Evolutionary conservation across 2,329 filamentous ascomycete species (phyloP).

Genomic region (Plectosphaerella cucumerina): DNA sequence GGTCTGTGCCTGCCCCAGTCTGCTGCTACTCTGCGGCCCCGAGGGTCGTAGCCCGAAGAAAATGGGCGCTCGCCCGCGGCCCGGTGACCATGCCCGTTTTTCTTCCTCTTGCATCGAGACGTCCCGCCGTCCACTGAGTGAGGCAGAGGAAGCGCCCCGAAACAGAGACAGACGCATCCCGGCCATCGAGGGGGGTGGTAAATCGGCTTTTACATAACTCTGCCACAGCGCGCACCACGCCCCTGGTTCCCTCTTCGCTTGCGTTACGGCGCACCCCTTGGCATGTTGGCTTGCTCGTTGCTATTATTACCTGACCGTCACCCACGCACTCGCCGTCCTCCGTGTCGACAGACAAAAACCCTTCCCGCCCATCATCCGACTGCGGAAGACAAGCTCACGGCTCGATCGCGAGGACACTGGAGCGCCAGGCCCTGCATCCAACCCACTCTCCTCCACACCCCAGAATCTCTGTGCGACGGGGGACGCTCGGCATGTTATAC

Average conservation of each 20-base stretch:
- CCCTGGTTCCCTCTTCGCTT: too few relatives aligned
- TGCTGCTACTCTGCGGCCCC: neutral
- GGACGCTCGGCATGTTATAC: conserved; percentile 14
- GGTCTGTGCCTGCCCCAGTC: neutral
- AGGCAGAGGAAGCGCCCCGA: neutral
- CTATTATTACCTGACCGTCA: too few relatives aligned
- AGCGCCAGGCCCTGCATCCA: neutral
- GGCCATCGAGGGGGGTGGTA: neutral
- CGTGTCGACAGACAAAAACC: neutral
- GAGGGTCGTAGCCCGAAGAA: neutral
- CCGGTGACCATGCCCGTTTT: neutral
- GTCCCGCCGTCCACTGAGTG: too few relatives aligned
- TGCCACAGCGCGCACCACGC: too few relatives aligned
- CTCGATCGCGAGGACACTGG: neutral
- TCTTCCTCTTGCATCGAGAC: too few relatives aligned
- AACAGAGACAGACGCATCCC: neutral
- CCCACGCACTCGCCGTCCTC: too few relatives aligned
- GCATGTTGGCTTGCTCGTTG: too few relatives aligned
- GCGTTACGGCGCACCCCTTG: too few relatives aligned
- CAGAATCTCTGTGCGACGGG: too few relatives aligned
- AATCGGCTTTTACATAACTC: too few relatives aligned
- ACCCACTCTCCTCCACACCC: too few relatives aligned
- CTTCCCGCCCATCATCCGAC: neutral
- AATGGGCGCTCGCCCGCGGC: neutral
- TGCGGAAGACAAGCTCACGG: neutral